A percentile compares a stretch with the other conserved stretches of the same genome.
These are phyloP conservation scores for Pseudogymnoascus sp. DNA, from an alignment of 2,329 filamentous ascomycete genomes.

Conservation along the genomic window DNA sequence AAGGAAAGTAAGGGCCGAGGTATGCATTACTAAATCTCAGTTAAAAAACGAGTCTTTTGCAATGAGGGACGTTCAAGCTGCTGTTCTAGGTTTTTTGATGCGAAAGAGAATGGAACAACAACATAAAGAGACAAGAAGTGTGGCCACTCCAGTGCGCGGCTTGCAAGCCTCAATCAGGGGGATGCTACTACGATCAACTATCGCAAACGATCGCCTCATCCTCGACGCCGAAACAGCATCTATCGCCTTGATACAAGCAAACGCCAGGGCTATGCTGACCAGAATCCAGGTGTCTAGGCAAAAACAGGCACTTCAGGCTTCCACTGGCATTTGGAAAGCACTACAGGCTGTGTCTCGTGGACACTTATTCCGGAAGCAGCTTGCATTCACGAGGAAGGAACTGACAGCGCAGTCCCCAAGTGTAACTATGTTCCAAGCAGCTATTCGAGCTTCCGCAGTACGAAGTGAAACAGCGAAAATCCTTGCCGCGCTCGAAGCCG, in stretches of 20 bases:
- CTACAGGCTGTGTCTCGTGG: constrained; percentile 38
- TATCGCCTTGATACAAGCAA: constrained; percentile 56
- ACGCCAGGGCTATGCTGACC: constrained; percentile 54
- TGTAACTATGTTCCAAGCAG: constrained; percentile 28
- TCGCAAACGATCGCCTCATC: constrained; percentile 39
- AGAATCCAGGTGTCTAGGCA: constrained; percentile 47
- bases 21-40: constrained; percentile 49
- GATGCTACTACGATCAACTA: constrained; percentile 49
- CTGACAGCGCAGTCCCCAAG: constrained; percentile 41
- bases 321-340: constrained; percentile 43
- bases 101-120: constrained; percentile 48
- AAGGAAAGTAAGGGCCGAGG: constrained; percentile 53
- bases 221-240: constrained; percentile 36
- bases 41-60: constrained; percentile 56
- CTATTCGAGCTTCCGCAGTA: constrained; percentile 45
- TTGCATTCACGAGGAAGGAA: constrained; percentile 41
- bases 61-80: constrained; percentile 57
- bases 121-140: constrained; percentile 42
- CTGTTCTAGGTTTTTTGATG: constrained; percentile 59
- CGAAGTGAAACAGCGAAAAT: constrained; percentile 42
- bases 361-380: constrained; percentile 38
- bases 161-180: constrained; percentile 64
- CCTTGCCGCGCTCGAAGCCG: constrained; percentile 41
- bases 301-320: constrained; percentile 43
- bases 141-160: constrained; percentile 44